Base-by-base conservation (phyloP, 352 stramenopile genomes). In the Pythium periplocum region DNA sequence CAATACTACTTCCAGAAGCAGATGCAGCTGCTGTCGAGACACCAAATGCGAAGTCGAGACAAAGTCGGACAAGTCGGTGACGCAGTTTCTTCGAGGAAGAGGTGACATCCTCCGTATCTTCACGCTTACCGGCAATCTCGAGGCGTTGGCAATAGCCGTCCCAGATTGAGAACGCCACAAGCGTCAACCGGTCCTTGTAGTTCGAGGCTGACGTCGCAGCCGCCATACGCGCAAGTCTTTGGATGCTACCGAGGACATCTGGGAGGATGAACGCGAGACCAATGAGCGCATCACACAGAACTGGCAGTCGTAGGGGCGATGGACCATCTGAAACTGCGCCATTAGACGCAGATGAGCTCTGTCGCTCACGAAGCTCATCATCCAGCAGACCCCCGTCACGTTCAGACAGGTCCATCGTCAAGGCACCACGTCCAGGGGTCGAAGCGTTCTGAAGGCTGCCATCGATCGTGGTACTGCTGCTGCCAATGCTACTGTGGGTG, bases 11-110 rank as follows among this genome's bases (percentile, higher is more conserved):
- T 12, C 17, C 17, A 26, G 17, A 26, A 26, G 34, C 6, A 10
- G 45, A 26, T 0, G 52, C 36, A 3, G n/a, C 41, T 34, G 55
- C 46, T 33, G 55, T 56, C 9, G 55, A 51, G 34, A 77, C 59
- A 32, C 69, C 78, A 44, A 86, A 73, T 7, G 69, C 62, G 60
- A 86, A 86, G 45, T 86, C 71, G 36, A 86, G 69, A 36, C 57
- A 71, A 33, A 86, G 55, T 0, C 75, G 62, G 17, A 75, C 40
- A 2, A 86, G 60, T 12, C 75, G 78, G 33, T 76, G 58, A 9
- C 53, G 52, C 48, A 86, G 64, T 30, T 73, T 76, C 38, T 69
- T 53, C 4, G 37, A 26, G 17, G 17, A 26, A 26, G 17, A 26
- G 17, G 17, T 26, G 17, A 26, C 17, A 26, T 26, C 17, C 17